Evolutionary conservation across 2,329 filamentous ascomycete genomes (phyloP).

Genomic region (Macroventuria anomochaeta): DNA sequence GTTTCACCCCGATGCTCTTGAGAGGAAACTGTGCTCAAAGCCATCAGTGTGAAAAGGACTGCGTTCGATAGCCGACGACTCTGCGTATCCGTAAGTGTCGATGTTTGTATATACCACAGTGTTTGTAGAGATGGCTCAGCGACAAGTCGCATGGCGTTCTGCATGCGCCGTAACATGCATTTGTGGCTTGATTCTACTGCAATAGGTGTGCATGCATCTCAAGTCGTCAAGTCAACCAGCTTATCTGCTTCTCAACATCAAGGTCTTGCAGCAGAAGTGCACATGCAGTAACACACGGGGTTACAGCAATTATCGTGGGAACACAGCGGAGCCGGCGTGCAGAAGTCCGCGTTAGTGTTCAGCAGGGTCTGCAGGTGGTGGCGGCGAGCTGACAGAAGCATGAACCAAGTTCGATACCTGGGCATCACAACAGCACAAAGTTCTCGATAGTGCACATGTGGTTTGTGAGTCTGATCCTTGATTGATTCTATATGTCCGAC

Average conservation of each 20-base stretch:
- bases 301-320: slow-evolving; percentile 2
- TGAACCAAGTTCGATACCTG: not conserved
- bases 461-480: slow-evolving; percentile 28
- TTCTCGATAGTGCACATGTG: not conserved
- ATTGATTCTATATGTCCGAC: slow-evolving; percentile 39
- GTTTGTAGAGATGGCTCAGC: too few species aligned
- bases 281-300: not conserved
- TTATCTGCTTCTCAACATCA: not conserved
- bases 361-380: not conserved
- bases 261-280: not conserved
- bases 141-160: too few species aligned
- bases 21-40: too few species aligned
- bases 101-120: too few species aligned
- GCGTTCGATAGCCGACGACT: too few species aligned
- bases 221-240: slow-evolving; percentile 6
- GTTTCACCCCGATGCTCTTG: too few species aligned
- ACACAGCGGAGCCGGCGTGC: slow-evolving; percentile 10
- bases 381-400: not conserved
- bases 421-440: not conserved
- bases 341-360: slow-evolving; percentile 1
- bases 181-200: not conserved
- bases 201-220: not conserved
- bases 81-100: too few species aligned
- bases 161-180: not conserved
- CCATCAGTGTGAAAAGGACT: too few species aligned